A percentile compares a stretch with the other conserved stretches of the same genome.
These are phyloP conservation scores for Pseudogymnoascus pannorum DNA, from an alignment of 2,329 filamentous ascomycete genomes.

Conservation along the genomic window DNA sequence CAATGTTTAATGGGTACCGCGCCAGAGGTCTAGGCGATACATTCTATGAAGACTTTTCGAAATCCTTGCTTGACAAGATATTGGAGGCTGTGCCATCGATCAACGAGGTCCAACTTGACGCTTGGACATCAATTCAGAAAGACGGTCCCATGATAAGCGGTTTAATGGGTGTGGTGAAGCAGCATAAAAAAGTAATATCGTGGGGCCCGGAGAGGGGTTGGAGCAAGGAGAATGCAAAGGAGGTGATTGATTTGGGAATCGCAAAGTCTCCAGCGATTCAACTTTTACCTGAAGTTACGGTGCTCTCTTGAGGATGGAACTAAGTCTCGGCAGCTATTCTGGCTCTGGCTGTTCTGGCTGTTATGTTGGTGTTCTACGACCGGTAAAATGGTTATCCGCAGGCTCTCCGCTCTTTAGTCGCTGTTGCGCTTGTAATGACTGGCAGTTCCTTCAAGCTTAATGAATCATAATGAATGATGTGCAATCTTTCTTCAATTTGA, in stretches of 20 bases:
- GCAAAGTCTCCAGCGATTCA: background rate
- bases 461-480: background rate
- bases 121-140: slow-evolving; percentile 57
- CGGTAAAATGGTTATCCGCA: background rate
- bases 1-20: slow-evolving; percentile 60
- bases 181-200: slow-evolving; percentile 44
- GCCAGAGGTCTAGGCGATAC: slow-evolving; percentile 43
- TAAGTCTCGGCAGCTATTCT: background rate
- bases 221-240: slow-evolving; percentile 39
- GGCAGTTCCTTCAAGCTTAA: background rate
- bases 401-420: background rate
- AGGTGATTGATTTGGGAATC: slow-evolving; percentile 2
- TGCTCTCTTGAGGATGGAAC: background rate
- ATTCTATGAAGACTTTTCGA: slow-evolving; percentile 64
- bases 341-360: background rate
- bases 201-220: slow-evolving; percentile 65
- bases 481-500: background rate
- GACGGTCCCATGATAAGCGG: slow-evolving; percentile 56
- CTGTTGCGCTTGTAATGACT: background rate
- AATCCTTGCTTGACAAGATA: slow-evolving; percentile 48
- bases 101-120: slow-evolving; percentile 60
- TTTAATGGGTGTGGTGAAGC: slow-evolving; percentile 45
- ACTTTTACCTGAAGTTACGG: background rate
- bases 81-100: slow-evolving; percentile 50
- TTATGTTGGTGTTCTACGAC: background rate